Evolutionary conservation across 768 basidiomycete species (phyloP).

Genomic region (Panus rudis): DNA sequence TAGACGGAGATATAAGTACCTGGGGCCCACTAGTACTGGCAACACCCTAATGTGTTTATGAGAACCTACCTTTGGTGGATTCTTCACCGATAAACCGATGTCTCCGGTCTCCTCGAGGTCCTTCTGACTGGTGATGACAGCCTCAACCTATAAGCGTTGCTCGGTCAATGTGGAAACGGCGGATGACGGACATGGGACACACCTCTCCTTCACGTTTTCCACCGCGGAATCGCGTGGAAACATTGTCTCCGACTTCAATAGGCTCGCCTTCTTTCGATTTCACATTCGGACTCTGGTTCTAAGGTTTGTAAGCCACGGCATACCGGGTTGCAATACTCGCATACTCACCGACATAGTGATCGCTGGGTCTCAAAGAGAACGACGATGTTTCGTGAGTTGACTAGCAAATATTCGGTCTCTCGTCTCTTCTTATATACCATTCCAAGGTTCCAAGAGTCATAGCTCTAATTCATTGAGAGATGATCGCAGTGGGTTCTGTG

Average conservation of each 20-base stretch:
- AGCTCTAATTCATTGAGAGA: no score
- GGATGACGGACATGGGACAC: not conserved
- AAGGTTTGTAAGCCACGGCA: no score
- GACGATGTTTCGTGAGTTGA: no score
- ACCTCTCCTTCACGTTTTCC: conserved; percentile 13
- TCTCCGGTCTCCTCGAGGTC: conserved; percentile 5
- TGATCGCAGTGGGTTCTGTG: no score
- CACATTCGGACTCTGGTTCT: no score
- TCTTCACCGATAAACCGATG: conserved; percentile 8
- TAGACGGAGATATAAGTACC: not conserved
- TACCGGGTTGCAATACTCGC: no score
- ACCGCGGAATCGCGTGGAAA: conserved; percentile 9
- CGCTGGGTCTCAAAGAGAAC: no score
- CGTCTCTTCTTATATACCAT: no score
- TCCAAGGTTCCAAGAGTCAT: no score
- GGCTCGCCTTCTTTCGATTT: conserved; percentile 7
- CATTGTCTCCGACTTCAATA: conserved; percentile 10
- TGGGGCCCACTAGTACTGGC: not conserved
- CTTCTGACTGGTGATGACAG: conserved; percentile 5
- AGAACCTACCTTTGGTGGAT: conserved; percentile 11
- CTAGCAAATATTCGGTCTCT: no score
- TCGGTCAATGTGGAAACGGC: not conserved
- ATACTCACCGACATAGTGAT: no score
- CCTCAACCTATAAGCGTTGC: conserved; percentile 10
- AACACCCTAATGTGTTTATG: not conserved